Evolutionary conservation across 371 early-diverging fungal species (phyloP), one percentile per base, ranked within the genome.

Genomic region (Mortierella sp.): DNA sequence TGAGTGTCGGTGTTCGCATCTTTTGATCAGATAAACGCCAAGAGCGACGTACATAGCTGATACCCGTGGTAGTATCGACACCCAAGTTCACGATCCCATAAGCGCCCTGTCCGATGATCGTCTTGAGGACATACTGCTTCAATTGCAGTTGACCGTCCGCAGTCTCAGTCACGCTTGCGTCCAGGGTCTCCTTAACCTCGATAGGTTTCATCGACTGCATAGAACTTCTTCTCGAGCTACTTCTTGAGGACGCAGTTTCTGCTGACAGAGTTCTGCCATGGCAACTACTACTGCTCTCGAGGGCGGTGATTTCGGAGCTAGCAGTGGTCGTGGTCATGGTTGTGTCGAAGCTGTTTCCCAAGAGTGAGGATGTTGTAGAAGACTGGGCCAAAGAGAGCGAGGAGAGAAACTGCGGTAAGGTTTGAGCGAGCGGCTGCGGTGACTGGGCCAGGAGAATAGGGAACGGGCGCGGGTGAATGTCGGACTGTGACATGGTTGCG

Each of bases 11-110:
- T n/a, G n/a, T n/a, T n/a, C n/a, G n/a, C n/a, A n/a, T n/a, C n/a
- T n/a, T n/a, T n/a, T n/a, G n/a, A n/a, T n/a, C n/a, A n/a, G n/a
- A n/a, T n/a, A n/a, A n/a, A n/a, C n/a, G n/a, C n/a, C n/a, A n/a
- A n/a, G n/a, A n/a, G n/a, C n/a, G 14, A 75, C 81, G 75, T 86
- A 89, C 90, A 84, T 88, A 92, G 83, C 83, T 76, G 15, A 54
- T 64, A 7, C 65, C 80, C 14, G 87, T 87, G 19, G 64, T 79
- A 30, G 72, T 84, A 82, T 94, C 92, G 30, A 86, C 75, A 34
- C 88, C 94, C 26, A 91, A 81, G 76, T 92, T 88, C 0, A 98
- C 99, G 8, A 89, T 92, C 15, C 99, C 99, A 79, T 86, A 97
- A 27, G 92, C 87, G 39, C 99, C 99, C 23, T 87, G 81, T 8